Percentiles rank a stretch among this genome's conserved stretches.
Conservation (phyloP, 2,329 filamentous ascomycete genomes). For the Trichoderma cornu-damae region DNA sequence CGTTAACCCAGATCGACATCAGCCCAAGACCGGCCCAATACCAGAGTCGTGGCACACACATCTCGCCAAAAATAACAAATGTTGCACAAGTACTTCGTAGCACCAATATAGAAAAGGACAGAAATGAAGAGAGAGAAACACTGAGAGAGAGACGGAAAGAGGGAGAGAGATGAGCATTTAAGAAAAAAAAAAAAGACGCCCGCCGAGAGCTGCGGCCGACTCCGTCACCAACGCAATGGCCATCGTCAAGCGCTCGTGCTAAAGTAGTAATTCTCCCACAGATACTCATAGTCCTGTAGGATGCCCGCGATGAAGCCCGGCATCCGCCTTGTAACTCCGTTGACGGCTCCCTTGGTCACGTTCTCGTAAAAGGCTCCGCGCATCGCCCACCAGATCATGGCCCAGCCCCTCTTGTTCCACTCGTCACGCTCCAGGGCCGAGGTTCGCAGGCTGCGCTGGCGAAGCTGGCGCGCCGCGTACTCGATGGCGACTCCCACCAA, state of each 20-base stretch:
- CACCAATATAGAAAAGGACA: not conserved
- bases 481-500: constrained; percentile 79
- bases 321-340: constrained; percentile 68
- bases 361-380: constrained; percentile 95
- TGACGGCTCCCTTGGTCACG: constrained; percentile 70
- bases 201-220: constrained; percentile 26
- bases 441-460: constrained; percentile 68
- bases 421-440: constrained; percentile 88
- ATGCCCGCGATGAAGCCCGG: constrained; percentile 78
- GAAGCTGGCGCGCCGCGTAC: constrained; percentile 79
- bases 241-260: constrained; percentile 52
- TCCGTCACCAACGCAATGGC: not conserved
- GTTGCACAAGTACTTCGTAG: not conserved
- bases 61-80: not conserved
- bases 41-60: not conserved
- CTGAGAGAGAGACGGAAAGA: too few species aligned
- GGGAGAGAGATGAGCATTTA: too few species aligned
- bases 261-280: constrained; percentile 99
- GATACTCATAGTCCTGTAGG: constrained; percentile 91
- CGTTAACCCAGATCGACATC: not conserved
- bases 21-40: not conserved
- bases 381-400: constrained; percentile 93
- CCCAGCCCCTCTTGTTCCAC: constrained; percentile 81
- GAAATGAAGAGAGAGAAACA: too few species aligned
- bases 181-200: not conserved